Evolutionary conservation across 1,284 basidiomycete genomes (phyloP).

Genomic region (Marasmius tenuissimus): DNA sequence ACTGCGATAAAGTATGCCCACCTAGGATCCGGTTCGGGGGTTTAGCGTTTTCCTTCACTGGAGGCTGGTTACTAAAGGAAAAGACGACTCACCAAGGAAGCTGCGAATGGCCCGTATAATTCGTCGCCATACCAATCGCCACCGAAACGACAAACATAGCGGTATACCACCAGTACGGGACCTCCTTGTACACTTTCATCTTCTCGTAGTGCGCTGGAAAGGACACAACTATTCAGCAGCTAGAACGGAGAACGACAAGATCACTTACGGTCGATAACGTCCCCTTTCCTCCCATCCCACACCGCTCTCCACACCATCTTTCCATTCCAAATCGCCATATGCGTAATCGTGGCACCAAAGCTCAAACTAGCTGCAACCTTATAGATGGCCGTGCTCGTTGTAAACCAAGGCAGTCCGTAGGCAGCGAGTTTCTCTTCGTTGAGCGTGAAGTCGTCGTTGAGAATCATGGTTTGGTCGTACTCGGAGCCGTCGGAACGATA

Average conservation of each 20-base stretch:
- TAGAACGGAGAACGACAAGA: not conserved
- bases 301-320: slow-evolving; percentile 44
- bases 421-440: slow-evolving; percentile 38
- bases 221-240: not conserved
- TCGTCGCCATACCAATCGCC: slow-evolving; percentile 48
- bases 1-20: slow-evolving; percentile 44
- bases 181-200: slow-evolving; percentile 61
- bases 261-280: slow-evolving; percentile 30
- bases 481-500: slow-evolving; percentile 33
- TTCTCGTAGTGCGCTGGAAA: slow-evolving; percentile 43
- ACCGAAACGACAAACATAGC: slow-evolving; percentile 43
- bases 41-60: not conserved
- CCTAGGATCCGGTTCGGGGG: slow-evolving; percentile 17
- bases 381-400: slow-evolving; percentile 38
- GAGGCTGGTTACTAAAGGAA: too few relatives aligned
- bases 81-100: slow-evolving; percentile 12
- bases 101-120: slow-evolving; percentile 40
- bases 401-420: slow-evolving; percentile 45
- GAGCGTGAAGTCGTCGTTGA: slow-evolving; percentile 41
- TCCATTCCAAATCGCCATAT: slow-evolving; percentile 52
- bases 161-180: slow-evolving; percentile 62
- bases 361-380: slow-evolving; percentile 40
- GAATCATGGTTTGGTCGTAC: slow-evolving; percentile 30
- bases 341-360: slow-evolving; percentile 44
- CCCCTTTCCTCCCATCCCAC: slow-evolving; percentile 32